Conservation (phyloP, 768 basidiomycete genomes). For the Termitomyces sp. region DNA sequence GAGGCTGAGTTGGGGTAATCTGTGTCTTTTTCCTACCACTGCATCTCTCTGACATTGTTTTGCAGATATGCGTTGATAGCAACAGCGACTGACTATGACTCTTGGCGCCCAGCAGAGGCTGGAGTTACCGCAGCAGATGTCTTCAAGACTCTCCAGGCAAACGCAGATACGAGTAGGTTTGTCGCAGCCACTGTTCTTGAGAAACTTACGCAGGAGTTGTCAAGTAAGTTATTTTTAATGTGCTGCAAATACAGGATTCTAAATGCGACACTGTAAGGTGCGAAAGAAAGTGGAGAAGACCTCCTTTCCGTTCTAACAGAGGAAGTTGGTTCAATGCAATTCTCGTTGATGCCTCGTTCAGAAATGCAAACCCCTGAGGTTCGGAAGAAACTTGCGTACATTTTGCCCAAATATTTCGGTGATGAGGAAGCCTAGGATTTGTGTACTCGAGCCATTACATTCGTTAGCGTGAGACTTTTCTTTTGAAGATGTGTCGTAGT, state of each 20-base stretch:
- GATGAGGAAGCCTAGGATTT: conserved; percentile 3
- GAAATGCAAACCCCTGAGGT: conserved; percentile 52
- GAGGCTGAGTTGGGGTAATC: conserved; percentile 90
- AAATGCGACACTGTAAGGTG: neutral
- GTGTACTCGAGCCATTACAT: no score
- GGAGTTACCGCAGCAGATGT: conserved; percentile 91
- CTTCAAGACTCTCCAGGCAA: conserved; percentile 79
- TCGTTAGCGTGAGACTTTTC: no score
- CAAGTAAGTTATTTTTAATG: neutral
- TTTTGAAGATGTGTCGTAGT: no score
- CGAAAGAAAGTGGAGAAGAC: conserved; percentile 17
- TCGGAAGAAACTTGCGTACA: conserved; percentile 48
- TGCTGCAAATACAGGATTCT: neutral
- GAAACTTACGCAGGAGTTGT: conserved; percentile 33
- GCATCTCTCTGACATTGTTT: neutral
- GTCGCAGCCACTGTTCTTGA: conserved; percentile 68
- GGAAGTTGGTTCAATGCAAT: conserved; percentile 80
- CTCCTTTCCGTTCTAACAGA: conserved; percentile 45
- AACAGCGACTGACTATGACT: conserved; percentile 92
- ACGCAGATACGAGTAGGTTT: conserved; percentile 78
- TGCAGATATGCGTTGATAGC: conserved; percentile 87
- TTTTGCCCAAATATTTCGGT: conserved; percentile 6
- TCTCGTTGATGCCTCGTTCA: conserved; percentile 73
- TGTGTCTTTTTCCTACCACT: neutral
- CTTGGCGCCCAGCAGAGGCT: conserved; percentile 79